Evolutionary conservation across 75 land plant species (phyloP).

Genomic region (Cunninghamia lanceolata): DNA sequence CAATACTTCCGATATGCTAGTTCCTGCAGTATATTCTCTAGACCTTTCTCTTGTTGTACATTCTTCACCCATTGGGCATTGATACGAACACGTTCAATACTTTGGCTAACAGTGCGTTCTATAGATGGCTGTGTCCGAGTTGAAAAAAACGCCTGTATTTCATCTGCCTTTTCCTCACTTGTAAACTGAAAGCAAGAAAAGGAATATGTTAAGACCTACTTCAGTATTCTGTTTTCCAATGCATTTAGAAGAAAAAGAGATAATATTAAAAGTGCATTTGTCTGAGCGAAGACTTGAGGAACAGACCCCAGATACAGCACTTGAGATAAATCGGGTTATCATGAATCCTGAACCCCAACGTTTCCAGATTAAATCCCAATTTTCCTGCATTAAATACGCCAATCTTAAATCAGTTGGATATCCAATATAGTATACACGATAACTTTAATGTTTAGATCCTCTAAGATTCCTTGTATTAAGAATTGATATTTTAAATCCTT

Average conservation of each 20-base stretch:
- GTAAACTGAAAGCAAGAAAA: conserved; percentile 56
- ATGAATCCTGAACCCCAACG: conserved; percentile 69
- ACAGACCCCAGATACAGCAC: conserved; percentile 66
- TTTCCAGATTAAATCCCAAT: conserved; percentile 70
- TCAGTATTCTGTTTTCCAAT: background rate
- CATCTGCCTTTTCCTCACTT: conserved; percentile 67
- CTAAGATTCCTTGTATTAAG: background rate
- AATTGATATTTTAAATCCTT: background rate
- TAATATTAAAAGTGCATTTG: background rate
- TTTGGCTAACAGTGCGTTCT: conserved; percentile 83
- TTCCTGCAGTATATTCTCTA: conserved; percentile 21
- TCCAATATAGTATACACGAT: background rate
- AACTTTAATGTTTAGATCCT: background rate
- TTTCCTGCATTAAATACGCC: conserved; percentile 47
- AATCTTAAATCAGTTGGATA: background rate
- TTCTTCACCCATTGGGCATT: conserved; percentile 75
- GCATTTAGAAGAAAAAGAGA: background rate
- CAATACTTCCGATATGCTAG: background rate
- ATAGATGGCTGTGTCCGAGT: conserved; percentile 51
- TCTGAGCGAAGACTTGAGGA: background rate
- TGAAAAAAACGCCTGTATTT: conserved; percentile 72
- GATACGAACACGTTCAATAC: conserved; percentile 73
- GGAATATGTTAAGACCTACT: background rate
- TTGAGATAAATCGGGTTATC: conserved; percentile 56
- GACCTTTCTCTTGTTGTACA: conserved; percentile 36